phyloP scores from a whole-genome alignment of 1,284 basidiomycete genomes.

The Leccinum pachyderme region DNA sequence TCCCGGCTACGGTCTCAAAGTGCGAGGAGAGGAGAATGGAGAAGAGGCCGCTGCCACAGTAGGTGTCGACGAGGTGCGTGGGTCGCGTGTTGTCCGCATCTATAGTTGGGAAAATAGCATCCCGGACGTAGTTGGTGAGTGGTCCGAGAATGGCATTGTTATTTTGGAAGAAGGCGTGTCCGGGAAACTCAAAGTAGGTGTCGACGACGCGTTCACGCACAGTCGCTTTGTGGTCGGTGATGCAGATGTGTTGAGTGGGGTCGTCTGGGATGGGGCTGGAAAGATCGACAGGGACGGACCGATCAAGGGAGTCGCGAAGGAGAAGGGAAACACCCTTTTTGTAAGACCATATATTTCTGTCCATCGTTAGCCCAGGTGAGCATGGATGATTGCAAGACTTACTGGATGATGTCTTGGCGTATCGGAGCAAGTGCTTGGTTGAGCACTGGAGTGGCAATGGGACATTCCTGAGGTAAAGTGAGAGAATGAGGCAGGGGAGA shows the following conservation, averaged over 20 bases:
- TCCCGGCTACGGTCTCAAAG: slow-evolving; percentile 83
- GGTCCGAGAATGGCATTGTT: slow-evolving; percentile 91
- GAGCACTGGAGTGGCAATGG: slow-evolving; percentile 84
- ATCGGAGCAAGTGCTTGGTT: slow-evolving; percentile 69
- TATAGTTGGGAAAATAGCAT: slow-evolving; percentile 58
- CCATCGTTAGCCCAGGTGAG: slow-evolving; percentile 7
- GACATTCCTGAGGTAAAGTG: slow-evolving; percentile 68
- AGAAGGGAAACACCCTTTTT: slow-evolving; percentile 90
- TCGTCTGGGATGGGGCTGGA: slow-evolving; percentile 19
- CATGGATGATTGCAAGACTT: slow-evolving; percentile 25
- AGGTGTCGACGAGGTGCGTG: slow-evolving; percentile 88
- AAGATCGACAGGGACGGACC: slow-evolving; percentile 10
- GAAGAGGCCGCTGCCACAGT: slow-evolving; percentile 92
- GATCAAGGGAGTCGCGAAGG: slow-evolving; percentile 81
- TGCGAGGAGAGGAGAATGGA: slow-evolving; percentile 81
- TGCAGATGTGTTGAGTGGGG: slow-evolving; percentile 66
- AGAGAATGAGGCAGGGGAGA: background rate
- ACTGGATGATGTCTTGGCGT: slow-evolving; percentile 72
- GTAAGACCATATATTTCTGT: slow-evolving; percentile 77
- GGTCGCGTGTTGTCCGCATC: slow-evolving; percentile 32
- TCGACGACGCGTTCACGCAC: slow-evolving; percentile 86
- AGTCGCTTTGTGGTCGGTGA: slow-evolving; percentile 79
- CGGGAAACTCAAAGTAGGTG: slow-evolving; percentile 85
- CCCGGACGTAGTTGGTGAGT: slow-evolving; percentile 79
- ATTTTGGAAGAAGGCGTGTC: slow-evolving; percentile 96